Evolutionary conservation across 2,329 filamentous ascomycete species (phyloP), one percentile per base, ranked within the genome.

Genomic region (Phaeosphaeria sp.): DNA sequence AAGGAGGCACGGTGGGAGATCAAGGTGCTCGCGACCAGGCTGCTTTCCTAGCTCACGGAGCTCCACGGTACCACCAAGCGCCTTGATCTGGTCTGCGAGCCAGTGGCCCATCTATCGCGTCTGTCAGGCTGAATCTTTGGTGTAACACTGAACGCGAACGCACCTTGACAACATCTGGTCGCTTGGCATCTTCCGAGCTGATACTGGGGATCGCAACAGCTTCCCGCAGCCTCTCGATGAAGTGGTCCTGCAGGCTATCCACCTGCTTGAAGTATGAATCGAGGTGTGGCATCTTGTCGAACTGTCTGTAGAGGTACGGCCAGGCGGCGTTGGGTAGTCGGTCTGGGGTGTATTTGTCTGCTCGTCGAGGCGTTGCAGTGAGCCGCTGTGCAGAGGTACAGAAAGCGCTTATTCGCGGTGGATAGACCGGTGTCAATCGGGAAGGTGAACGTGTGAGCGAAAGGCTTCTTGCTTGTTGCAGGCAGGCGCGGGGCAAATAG

Each of bases 181-280:
- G 89, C 73, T 92, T 89, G 68, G 90, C 89, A 74, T 95, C 92
- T 63, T 97, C 93, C 48, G 94, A 91, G 33, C 94, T 98, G 76
- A 99, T 86, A 63, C 95, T 99, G 20, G 95, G 95, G 72, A 99
- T 99, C 52, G 93, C 94, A 59, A 99, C 95, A 54, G 95, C 95
- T 79, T 93, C 88, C 74, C 91, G 87, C 59, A 99, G 87, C 69
- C 94, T 90, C 71, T 96, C 90, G 79, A 97, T 96, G 81, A 97
- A 97, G 75, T 87, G 83, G 66, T 89, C 86, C 50, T 92, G 86
- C 72, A 93, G 84, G 75, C 81, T 81, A 79, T 97, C 93, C 71
- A 97, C 92, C 85, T 97, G 89, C 81, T 92, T 89, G 85, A 97
- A 98, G 84, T 90, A 98, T 64, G 89, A 85, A 78, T 97, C 92